These are phyloP conservation scores for Tolypocladium sp. DNA, from an alignment of 2,329 filamentous ascomycete species.

Conservation along the genomic window DNA sequence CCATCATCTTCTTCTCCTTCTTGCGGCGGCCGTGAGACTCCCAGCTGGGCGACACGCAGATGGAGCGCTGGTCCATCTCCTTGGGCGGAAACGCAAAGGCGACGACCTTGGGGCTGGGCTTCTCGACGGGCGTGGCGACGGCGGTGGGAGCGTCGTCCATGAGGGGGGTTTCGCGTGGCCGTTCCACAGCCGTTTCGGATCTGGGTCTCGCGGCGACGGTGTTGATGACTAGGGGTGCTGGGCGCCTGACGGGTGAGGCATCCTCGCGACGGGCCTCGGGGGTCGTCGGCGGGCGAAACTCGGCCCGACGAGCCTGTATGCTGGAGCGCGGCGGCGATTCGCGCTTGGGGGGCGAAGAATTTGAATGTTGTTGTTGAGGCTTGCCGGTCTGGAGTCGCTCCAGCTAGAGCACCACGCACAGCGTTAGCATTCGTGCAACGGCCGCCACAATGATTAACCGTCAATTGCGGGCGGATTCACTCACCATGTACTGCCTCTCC, in stretches of 20 bases:
- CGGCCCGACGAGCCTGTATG: constrained; percentile 6
- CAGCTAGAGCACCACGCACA: constrained; percentile 3
- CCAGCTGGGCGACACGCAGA: constrained; percentile 56
- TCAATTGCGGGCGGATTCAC: constrained; percentile 7
- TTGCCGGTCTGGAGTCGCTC: constrained; percentile 9
- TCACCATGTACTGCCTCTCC: constrained; percentile 50
- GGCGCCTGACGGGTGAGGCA: constrained; percentile 3
- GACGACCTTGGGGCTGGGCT: constrained; percentile 17
- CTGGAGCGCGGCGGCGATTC: constrained; percentile 3
- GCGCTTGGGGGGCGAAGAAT: neutral
- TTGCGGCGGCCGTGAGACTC: constrained; percentile 45
- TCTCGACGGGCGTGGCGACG: constrained; percentile 10
- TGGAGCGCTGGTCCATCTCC: constrained; percentile 22
- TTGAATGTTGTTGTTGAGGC: neutral
- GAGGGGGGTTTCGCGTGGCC: constrained; percentile 2
- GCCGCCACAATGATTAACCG: neutral
- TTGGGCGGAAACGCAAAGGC: constrained; percentile 21
- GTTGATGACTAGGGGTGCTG: constrained; percentile 8
- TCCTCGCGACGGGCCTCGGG: constrained; percentile 1
- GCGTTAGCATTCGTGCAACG: neutral
- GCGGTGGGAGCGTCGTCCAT: constrained; percentile 1
- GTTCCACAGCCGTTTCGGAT: constrained; percentile 3
- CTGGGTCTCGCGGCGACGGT: constrained; percentile 3
- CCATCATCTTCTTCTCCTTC: constrained; percentile 39
- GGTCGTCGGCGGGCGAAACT: constrained; percentile 1